phyloP scores from a whole-genome alignment of 768 basidiomycete species.

The Leccinum incarnatum region DNA sequence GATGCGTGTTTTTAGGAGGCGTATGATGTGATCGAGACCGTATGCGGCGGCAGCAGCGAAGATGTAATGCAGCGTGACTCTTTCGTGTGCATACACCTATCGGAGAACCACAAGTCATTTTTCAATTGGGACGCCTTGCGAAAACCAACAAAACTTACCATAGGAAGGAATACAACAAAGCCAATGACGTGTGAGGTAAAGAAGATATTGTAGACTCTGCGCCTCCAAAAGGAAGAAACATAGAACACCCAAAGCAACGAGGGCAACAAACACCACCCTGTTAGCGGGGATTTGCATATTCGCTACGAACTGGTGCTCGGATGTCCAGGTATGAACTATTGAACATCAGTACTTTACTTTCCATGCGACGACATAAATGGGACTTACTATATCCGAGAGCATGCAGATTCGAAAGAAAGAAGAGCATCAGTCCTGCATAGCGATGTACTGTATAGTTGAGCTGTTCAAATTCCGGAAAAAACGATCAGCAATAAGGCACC shows the following conservation, averaged over 20 bases:
- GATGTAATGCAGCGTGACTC: constrained; percentile 39
- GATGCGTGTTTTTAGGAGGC: constrained; percentile 47
- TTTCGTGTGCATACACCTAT: constrained; percentile 27
- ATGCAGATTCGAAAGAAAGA: constrained; percentile 42
- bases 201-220: constrained; percentile 44
- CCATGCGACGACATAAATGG: neutral
- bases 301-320: constrained; percentile 15
- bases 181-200: constrained; percentile 40
- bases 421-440: constrained; percentile 44
- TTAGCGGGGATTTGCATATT: constrained; percentile 12
- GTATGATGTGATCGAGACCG: constrained; percentile 43
- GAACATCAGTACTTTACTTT: neutral
- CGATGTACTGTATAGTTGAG: constrained; percentile 52
- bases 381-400: constrained; percentile 39
- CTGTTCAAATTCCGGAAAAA: constrained; percentile 22
- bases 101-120: neutral
- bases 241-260: constrained; percentile 36
- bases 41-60: constrained; percentile 40
- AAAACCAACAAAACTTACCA: constrained; percentile 21
- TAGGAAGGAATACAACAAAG: constrained; percentile 39
- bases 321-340: constrained; percentile 31
- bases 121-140: constrained; percentile 13
- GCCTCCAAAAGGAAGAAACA: constrained; percentile 40
- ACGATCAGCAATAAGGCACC: neutral
- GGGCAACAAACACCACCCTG: constrained; percentile 34